Percentiles rank a stretch among this genome's conserved stretches.
These are phyloP conservation scores for Pezicula radicicola DNA, from an alignment of 2,329 filamentous ascomycete genomes.

Conservation along the genomic window DNA sequence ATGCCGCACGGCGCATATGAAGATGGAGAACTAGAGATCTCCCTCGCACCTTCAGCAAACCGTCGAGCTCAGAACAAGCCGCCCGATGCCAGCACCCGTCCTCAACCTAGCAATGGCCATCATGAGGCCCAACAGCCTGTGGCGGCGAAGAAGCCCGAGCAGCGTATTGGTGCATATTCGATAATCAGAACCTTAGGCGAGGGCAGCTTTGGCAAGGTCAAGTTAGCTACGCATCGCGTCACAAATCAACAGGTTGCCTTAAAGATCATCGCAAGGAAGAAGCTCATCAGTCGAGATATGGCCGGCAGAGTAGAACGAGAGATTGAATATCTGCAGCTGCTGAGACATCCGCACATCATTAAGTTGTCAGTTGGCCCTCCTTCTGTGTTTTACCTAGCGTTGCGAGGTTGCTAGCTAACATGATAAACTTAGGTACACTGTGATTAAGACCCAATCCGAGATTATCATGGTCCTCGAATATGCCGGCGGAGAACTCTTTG, in stretches of 20 bases:
- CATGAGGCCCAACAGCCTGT: slow-evolving; percentile 17
- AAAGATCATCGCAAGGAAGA: slow-evolving; percentile 96
- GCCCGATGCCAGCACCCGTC: slow-evolving; percentile 25
- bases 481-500: slow-evolving; percentile 92
- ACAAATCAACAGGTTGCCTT: slow-evolving; percentile 94
- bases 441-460: slow-evolving; percentile 90
- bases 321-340: slow-evolving; percentile 94
- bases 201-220: slow-evolving; percentile 98
- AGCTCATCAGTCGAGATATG: slow-evolving; percentile 96
- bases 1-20: slow-evolving; percentile 51
- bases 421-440: slow-evolving; percentile 67
- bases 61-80: slow-evolving; percentile 44
- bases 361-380: slow-evolving; percentile 67
- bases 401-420: slow-evolving; percentile 20
- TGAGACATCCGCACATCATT: slow-evolving; percentile 97
- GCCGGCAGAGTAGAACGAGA: slow-evolving; percentile 95
- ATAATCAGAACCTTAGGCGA: slow-evolving; percentile 89
- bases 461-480: slow-evolving; percentile 99
- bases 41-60: slow-evolving; percentile 63
- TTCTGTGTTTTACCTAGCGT: not conserved
- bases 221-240: slow-evolving; percentile 87
- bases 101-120: slow-evolving; percentile 17
- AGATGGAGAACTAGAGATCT: slow-evolving; percentile 81
- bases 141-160: slow-evolving; percentile 58
- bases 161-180: slow-evolving; percentile 88